Base-by-base conservation (phyloP, 306 rosid genomes). In the Rubus idaeus region DNA sequence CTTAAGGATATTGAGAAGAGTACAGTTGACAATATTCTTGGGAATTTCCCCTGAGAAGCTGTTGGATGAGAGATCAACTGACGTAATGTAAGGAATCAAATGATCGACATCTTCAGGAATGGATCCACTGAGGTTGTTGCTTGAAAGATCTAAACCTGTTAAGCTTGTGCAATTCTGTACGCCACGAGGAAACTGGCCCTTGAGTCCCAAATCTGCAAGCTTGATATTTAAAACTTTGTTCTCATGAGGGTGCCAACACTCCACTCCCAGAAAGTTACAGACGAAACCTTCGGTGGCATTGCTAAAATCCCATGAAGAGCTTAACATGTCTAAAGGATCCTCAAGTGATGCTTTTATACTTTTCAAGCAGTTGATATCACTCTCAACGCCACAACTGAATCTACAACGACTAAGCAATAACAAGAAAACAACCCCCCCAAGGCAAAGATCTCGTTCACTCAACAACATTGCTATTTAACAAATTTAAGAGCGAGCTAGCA, bases 231-330 rank as follows among this genome's bases (percentile, higher is more conserved):
- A 68, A 50, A 94, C 96, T 75, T 45, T 87, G 77, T 87, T 90
- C 84, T 94, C 98, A 63, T 87, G 89, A 73, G 94, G 93, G 83
- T 94, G 96, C 98, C 98, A 9, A 82, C 98, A 93, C 47, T 89
- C 87, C 14, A 93, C 76, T 64, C 98, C 98, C 17, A 37, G 70
- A 75, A 93, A 92, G 77, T 47, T 84, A 70, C 96, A 90, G 49
- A 90, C 87, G 69, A 35, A 83, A 14, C 97, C 97, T 83, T 90
- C 92, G 5, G 96, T 82, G 0, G 21, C 37, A 73, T 90, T 90
- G 86, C 76, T 60, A 78, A 92, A 92, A 83, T 83, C 63, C 97
- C 97, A 90, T 0, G 93, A 83, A 52, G 87, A 74, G 13, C 8
- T 62, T 85, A 93, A 80, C 78, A 77, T 81, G 8, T 68, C 71